phyloP scores from a whole-genome alignment of 768 basidiomycete genomes.

The Tricholoma flavovirens region DNA sequence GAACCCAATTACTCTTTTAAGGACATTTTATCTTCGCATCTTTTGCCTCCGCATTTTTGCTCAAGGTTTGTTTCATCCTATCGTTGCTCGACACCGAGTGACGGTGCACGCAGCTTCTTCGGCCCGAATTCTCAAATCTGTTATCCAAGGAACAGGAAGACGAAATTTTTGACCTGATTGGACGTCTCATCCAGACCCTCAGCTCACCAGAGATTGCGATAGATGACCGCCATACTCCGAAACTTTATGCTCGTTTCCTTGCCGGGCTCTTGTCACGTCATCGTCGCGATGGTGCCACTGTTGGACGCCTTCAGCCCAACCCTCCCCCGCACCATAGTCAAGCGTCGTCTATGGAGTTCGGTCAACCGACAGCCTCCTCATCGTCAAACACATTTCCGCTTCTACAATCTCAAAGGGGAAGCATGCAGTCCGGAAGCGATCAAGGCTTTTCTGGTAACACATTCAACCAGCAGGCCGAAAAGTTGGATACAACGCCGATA shows the following conservation, averaged over 20 bases:
- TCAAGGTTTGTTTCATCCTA: slow-evolving; percentile 47
- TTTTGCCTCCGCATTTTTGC: slow-evolving; percentile 78
- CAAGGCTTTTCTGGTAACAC: slow-evolving; percentile 11
- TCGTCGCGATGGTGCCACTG: slow-evolving; percentile 61
- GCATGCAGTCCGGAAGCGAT: slow-evolving; percentile 14
- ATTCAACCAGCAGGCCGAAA: slow-evolving; percentile 14
- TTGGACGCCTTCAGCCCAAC: slow-evolving; percentile 47
- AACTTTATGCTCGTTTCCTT: slow-evolving; percentile 75
- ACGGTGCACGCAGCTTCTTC: slow-evolving; percentile 45
- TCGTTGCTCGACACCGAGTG: neutral
- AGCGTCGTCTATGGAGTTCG: slow-evolving; percentile 12
- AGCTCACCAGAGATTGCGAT: slow-evolving; percentile 71
- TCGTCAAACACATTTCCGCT: slow-evolving; percentile 26
- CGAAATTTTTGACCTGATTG: slow-evolving; percentile 68
- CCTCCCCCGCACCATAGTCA: slow-evolving; percentile 36
- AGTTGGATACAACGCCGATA: slow-evolving; percentile 30
- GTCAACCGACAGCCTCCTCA: slow-evolving; percentile 10
- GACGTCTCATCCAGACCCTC: slow-evolving; percentile 65
- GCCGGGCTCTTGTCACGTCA: slow-evolving; percentile 64
- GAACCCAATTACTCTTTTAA: slow-evolving; percentile 14
- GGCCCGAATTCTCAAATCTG: slow-evolving; percentile 66
- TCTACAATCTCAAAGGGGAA: slow-evolving; percentile 15
- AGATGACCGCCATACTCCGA: slow-evolving; percentile 77
- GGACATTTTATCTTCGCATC: slow-evolving; percentile 76
- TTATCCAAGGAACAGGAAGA: slow-evolving; percentile 57